A percentile compares a stretch with the other conserved stretches of the same genome.
These are phyloP conservation scores for Glarea lozoyensis DNA, from an alignment of 495 filamentous ascomycete genomes.

Conservation along the genomic window DNA sequence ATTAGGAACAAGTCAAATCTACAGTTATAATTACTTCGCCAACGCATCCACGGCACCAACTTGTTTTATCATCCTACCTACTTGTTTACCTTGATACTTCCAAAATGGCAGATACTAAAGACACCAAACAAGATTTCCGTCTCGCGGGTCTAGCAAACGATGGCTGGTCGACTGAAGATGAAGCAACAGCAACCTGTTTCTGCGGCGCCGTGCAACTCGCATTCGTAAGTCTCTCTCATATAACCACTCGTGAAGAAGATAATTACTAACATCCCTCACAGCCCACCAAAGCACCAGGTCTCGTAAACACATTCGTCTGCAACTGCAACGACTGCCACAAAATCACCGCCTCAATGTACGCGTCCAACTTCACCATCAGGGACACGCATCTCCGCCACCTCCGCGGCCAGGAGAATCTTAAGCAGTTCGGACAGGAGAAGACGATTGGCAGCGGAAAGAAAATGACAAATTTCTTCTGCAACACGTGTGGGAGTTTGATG, in stretches of 20 bases:
- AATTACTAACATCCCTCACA: slow-evolving; percentile 15
- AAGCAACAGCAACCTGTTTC: slow-evolving; percentile 43
- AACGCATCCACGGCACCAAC: no score
- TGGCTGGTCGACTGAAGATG: slow-evolving; percentile 29
- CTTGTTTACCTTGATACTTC: no score
- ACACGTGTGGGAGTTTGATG: slow-evolving; percentile 42
- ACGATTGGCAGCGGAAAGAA: slow-evolving; percentile 32
- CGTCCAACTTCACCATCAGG: slow-evolving; percentile 40
- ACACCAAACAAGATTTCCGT: slow-evolving; percentile 16
- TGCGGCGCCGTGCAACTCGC: slow-evolving; percentile 43
- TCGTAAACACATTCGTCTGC: slow-evolving; percentile 42
- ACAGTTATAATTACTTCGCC: no score
- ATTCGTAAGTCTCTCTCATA: slow-evolving; percentile 42
- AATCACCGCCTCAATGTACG: slow-evolving; percentile 49
- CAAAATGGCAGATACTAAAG: no score
- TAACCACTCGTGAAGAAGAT: no score
- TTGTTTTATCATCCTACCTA: no score
- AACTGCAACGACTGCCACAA: slow-evolving; percentile 50
- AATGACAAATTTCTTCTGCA: slow-evolving; percentile 47
- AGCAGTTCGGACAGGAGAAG: slow-evolving; percentile 26
- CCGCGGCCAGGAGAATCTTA: slow-evolving; percentile 37
- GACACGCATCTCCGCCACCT: slow-evolving; percentile 33
- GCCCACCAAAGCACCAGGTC: slow-evolving; percentile 31
- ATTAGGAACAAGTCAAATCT: no score
- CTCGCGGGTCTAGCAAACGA: slow-evolving; percentile 21